Evolutionary conservation across 768 basidiomycete genomes (phyloP), one percentile per base, ranked within the genome.

Genomic region (Gymnopilus dilepis): DNA sequence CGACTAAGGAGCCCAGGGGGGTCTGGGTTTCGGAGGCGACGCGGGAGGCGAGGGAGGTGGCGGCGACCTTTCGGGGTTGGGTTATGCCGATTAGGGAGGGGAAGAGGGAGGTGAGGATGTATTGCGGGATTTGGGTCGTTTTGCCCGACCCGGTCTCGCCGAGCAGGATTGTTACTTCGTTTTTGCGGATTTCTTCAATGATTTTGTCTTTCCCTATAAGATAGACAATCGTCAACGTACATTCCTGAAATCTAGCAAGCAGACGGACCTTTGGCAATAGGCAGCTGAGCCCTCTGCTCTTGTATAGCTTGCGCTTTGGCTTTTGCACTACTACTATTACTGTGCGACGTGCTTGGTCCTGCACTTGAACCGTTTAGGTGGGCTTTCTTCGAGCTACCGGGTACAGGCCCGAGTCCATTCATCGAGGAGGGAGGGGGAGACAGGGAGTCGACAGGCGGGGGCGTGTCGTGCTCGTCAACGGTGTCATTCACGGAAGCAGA

Each of bases 101-200:
- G 4, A 94, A 76, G 3, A 90, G 89, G 19, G 91, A 87, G 70
- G 96, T 94, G 59, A 96, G 84, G 26, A 99, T 80, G 71, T 97
- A 99, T 70, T 99, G 97, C 0, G 97, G 97, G 50, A 99, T 87
- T 82, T 99, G 97, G 51, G 97, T 99, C 0, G 97, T 97, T 79
- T 99, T 99, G 64, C 97, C 97, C 19, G 95, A 97, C 12, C 97
- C 97, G 0, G 97, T 99, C 76, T 99, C 97, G 38, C 96, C 97
- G 2, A 99, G 83, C 8, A 99, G 84, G 43, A 99, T 87, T 1
- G 89, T 92, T 6, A 94, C 89, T 72, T 95, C 91, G 79, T 93
- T 89, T 64, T 86, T 82, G 30, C 76, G 74, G 54, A 97, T 88
- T 73, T 89, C 89, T 59, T 85, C 80, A 28, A 94, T 75, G 28